Conservation (phyloP, 768 basidiomycete genomes). For the Tephrocybe sp. region DNA sequence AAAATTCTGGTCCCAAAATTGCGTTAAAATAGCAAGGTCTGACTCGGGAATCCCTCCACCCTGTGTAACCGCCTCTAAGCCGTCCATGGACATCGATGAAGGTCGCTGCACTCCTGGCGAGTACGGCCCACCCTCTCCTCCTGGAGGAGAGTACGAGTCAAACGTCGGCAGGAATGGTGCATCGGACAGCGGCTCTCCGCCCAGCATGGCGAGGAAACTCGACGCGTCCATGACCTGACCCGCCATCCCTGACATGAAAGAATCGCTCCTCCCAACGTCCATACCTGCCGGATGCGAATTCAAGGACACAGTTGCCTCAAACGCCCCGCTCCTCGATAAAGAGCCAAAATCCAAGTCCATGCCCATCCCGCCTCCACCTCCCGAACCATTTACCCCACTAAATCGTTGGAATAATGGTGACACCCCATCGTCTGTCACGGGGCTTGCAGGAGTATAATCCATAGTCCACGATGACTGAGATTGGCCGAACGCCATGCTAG, state of each 20-base stretch:
- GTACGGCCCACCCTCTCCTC: conserved; percentile 5
- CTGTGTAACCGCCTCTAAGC: not conserved
- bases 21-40: conserved; percentile 17
- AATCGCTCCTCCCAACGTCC: not conserved
- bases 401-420: conserved; percentile 4
- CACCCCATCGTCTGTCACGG: not conserved
- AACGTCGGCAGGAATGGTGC: conserved; percentile 34
- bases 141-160: conserved; percentile 13
- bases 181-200: conserved; percentile 39
- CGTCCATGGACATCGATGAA: not conserved
- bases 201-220: conserved; percentile 38
- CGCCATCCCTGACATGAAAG: conserved; percentile 11
- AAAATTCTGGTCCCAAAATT: conserved; percentile 19
- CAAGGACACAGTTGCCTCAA: not conserved
- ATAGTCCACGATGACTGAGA: conserved; percentile 8
- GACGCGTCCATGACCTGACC: conserved; percentile 27
- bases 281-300: not conserved
- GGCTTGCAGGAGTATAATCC: conserved; percentile 5
- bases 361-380: not conserved
- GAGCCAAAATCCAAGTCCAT: conserved; percentile 12
- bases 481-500: conserved; percentile 4
- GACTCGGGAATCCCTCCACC: conserved; percentile 11
- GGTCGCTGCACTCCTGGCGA: conserved; percentile 2
- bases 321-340: not conserved
- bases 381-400: not conserved